Evolutionary conservation across 352 stramenopile genomes (phyloP).

Genomic region (Globisporangium radiosum): DNA sequence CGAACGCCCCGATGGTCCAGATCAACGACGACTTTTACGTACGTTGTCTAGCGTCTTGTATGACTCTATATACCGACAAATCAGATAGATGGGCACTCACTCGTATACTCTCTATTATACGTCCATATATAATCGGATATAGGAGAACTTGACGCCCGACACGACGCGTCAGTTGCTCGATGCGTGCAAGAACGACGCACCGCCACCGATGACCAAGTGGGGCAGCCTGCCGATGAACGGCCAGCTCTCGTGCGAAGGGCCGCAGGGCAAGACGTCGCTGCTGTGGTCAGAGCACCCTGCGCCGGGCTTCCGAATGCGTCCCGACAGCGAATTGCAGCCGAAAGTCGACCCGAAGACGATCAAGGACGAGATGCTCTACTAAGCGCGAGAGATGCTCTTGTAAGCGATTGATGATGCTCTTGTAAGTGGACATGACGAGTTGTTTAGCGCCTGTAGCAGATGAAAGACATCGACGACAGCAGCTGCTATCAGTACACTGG

Average conservation of each 20-base stretch:
- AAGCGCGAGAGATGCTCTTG: constrained; percentile 13
- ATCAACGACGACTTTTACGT: constrained; percentile 98
- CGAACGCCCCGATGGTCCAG: constrained; percentile 99
- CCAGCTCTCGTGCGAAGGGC: constrained; percentile 97
- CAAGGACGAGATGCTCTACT: constrained; percentile 89
- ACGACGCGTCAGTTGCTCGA: constrained; percentile 97
- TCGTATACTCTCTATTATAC: constrained; percentile 3
- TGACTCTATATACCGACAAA: not conserved
- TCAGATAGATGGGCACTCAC: not conserved
- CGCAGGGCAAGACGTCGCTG: constrained; percentile 94
- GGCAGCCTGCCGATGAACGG: constrained; percentile 99
- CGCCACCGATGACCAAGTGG: constrained; percentile 96
- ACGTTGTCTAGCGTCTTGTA: constrained; percentile 5
- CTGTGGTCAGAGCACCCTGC: constrained; percentile 77
- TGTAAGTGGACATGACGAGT: not conserved
- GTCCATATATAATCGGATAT: constrained; percentile 15
- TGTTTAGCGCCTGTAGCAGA: too few species aligned
- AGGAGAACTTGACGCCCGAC: constrained; percentile 97
- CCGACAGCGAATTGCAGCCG: constrained; percentile 87
- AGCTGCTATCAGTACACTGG: too few species aligned
- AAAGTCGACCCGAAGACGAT: constrained; percentile 93
- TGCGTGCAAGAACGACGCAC: constrained; percentile 91
- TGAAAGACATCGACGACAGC: too few species aligned
- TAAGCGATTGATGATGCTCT: not conserved
- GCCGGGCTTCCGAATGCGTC: constrained; percentile 88